A percentile compares a stretch with the other conserved stretches of the same genome.
Evolutionary conservation across 2,329 filamentous ascomycete genomes (phyloP).

Genomic region (Fusarium neocosmosporiellum): DNA sequence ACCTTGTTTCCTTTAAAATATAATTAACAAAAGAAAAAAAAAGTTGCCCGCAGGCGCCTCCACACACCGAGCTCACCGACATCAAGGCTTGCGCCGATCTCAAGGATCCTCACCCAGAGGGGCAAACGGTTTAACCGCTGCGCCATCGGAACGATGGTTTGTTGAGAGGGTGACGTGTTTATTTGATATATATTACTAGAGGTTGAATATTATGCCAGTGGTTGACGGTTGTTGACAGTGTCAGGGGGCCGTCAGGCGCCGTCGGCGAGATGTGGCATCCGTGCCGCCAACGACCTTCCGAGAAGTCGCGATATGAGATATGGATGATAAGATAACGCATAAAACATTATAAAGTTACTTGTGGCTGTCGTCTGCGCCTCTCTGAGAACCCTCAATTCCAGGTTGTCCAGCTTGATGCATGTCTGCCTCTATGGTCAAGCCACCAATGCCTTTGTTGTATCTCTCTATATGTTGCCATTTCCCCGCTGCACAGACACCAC

Average conservation of each 20-base stretch:
- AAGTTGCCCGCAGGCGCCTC: background rate
- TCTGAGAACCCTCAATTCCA: background rate
- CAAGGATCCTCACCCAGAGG: background rate
- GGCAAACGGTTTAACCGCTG: background rate
- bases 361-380: background rate
- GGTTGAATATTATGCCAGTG: background rate
- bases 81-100: background rate
- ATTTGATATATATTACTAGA: background rate
- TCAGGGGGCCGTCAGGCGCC: background rate
- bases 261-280: background rate
- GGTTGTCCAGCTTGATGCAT: background rate
- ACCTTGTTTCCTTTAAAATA: background rate
- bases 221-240: background rate
- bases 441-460: background rate
- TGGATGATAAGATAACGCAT: background rate
- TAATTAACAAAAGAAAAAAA: background rate
- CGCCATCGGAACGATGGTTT: background rate
- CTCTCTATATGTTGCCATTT: too few relatives aligned
- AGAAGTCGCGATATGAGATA: background rate
- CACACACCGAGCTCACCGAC: background rate
- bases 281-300: background rate
- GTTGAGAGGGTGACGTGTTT: background rate
- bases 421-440: background rate
- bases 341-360: background rate
- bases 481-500: too few relatives aligned